Evolutionary conservation across 192 early-diverging fungal species (phyloP).

Genomic region (Coemansia sp.): DNA sequence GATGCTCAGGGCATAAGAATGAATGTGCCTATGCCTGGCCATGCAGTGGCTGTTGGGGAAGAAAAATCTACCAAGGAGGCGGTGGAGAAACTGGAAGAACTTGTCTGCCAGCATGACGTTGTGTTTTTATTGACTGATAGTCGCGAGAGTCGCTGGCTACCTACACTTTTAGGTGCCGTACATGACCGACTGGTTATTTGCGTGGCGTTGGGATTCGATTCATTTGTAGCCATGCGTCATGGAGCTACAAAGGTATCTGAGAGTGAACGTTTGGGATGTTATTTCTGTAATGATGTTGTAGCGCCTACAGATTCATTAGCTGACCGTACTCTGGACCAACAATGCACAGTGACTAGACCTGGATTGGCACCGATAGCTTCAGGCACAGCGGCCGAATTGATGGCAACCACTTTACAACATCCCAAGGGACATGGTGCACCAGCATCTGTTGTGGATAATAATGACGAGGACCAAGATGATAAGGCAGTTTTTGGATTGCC

Average conservation of each 20-base stretch:
- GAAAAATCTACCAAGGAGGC: slow-evolving; percentile 22
- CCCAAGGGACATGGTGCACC: slow-evolving; percentile 32
- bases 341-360: slow-evolving; percentile 97
- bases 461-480: slow-evolving; percentile 7
- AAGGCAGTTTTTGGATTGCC: slow-evolving; percentile 65
- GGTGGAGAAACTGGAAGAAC: slow-evolving; percentile 51
- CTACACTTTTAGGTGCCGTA: slow-evolving; percentile 75
- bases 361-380: slow-evolving; percentile 88
- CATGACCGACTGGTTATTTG: slow-evolving; percentile 83
- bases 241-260: slow-evolving; percentile 47
- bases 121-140: slow-evolving; percentile 93
- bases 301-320: slow-evolving; percentile 92
- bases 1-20: slow-evolving; percentile 65
- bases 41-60: slow-evolving; percentile 52
- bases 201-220: slow-evolving; percentile 93
- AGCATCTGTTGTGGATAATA: neutral
- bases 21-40: slow-evolving; percentile 97
- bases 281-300: slow-evolving; percentile 98
- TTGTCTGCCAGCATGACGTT: slow-evolving; percentile 77
- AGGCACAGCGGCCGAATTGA: slow-evolving; percentile 85
- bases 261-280: slow-evolving; percentile 75
- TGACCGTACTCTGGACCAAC: slow-evolving; percentile 94
- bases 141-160: slow-evolving; percentile 94
- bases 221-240: slow-evolving; percentile 94
- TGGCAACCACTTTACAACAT: slow-evolving; percentile 85